Evolutionary conservation across 371 early-diverging fungal species (phyloP).

Genomic region (Apophysomyces ossiformis): DNA sequence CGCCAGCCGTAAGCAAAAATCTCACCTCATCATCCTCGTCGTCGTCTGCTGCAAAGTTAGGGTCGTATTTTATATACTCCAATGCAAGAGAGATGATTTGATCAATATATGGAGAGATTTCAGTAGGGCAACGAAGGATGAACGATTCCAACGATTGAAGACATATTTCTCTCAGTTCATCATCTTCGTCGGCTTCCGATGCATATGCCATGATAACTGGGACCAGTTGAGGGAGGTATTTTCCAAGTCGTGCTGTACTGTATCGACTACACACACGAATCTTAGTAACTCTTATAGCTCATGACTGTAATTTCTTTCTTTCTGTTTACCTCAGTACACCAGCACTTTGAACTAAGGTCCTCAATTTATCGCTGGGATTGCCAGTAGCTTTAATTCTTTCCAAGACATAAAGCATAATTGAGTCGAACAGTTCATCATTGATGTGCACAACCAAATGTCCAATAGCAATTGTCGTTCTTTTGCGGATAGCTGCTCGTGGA

Average conservation of each 20-base stretch:
- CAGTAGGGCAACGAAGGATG: slow-evolving; percentile 78
- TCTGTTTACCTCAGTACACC: slow-evolving; percentile 70
- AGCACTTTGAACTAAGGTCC: slow-evolving; percentile 74
- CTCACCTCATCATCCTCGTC: slow-evolving; percentile 74
- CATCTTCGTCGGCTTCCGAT: slow-evolving; percentile 68
- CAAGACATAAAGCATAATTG: slow-evolving; percentile 49
- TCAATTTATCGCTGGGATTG: slow-evolving; percentile 63
- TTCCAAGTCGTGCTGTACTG: slow-evolving; percentile 71
- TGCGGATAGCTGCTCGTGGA: slow-evolving; percentile 81
- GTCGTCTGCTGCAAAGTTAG: slow-evolving; percentile 75
- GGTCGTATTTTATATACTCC: slow-evolving; percentile 83
- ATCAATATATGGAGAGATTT: slow-evolving; percentile 65
- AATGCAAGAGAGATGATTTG: slow-evolving; percentile 67
- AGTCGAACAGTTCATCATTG: slow-evolving; percentile 74
- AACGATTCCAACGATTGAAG: slow-evolving; percentile 87
- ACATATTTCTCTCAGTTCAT: slow-evolving; percentile 86
- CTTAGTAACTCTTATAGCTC: background rate
- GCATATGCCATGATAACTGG: slow-evolving; percentile 67
- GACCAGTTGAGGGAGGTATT: slow-evolving; percentile 68
- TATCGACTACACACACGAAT: slow-evolving; percentile 61
- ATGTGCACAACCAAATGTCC: slow-evolving; percentile 75
- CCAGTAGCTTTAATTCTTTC: slow-evolving; percentile 44
- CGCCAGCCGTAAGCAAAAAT: background rate
- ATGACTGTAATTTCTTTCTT: background rate
- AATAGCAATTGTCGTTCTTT: slow-evolving; percentile 79